These are phyloP conservation scores for Podila epicladia DNA, from an alignment of 192 early-diverging fungal genomes.

Conservation along the genomic window DNA sequence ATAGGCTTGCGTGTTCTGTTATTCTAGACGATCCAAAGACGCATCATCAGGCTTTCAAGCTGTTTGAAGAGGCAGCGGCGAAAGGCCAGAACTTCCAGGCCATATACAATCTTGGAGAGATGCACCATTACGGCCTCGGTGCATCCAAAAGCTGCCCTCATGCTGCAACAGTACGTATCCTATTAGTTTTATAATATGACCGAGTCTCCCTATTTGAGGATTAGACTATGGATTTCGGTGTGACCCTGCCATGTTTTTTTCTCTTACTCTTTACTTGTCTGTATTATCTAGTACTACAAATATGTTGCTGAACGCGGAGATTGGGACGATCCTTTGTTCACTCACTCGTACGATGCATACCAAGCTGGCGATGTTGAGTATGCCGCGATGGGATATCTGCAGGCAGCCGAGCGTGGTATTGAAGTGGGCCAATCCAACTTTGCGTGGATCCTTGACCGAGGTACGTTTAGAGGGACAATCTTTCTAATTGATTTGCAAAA, in stretches of 20 bases:
- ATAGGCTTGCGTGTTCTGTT: not conserved
- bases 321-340: constrained; percentile 81
- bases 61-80: constrained; percentile 68
- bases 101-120: constrained; percentile 83
- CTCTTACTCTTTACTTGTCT: not conserved
- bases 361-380: constrained; percentile 70
- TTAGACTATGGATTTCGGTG: not conserved
- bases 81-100: constrained; percentile 75
- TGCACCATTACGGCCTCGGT: constrained; percentile 65
- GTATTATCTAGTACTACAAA: constrained; percentile 70
- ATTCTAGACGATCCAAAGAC: constrained; percentile 32
- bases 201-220: no score
- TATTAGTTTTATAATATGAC: no score
- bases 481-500: not conserved
- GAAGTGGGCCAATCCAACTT: constrained; percentile 90
- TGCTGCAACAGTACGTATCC: constrained; percentile 67
- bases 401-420: constrained; percentile 91
- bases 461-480: constrained; percentile 10
- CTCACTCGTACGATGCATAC: constrained; percentile 65
- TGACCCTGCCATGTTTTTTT: not conserved
- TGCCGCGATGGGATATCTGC: constrained; percentile 78
- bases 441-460: constrained; percentile 86
- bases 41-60: constrained; percentile 55
- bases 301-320: constrained; percentile 85
- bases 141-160: constrained; percentile 66